Evolutionary conservation across 1,284 basidiomycete species (phyloP).

Genomic region (Coniferiporia sulphurascens): DNA sequence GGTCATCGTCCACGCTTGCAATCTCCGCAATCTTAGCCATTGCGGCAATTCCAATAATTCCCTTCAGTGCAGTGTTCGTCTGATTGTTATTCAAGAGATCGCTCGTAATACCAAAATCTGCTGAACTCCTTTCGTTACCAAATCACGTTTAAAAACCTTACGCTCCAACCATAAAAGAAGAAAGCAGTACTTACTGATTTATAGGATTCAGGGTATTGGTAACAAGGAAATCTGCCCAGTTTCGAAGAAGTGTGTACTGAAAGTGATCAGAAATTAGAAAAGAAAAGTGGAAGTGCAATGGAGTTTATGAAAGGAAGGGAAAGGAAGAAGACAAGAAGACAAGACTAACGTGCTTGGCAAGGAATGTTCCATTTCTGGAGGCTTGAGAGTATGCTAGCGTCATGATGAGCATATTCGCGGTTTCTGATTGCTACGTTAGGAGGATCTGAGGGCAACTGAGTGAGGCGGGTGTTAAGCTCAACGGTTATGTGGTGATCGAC

Average conservation of each 20-base stretch:
- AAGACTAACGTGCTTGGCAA: conserved; percentile 4
- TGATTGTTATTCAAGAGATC: conserved; percentile 4
- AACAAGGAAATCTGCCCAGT: conserved; percentile 14
- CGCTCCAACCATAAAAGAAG: neutral
- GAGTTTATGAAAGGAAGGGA: neutral
- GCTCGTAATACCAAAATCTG: conserved; percentile 6
- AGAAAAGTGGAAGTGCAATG: neutral
- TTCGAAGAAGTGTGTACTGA: conserved; percentile 8
- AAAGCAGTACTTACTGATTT: conserved; percentile 4
- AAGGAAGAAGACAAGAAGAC: too few species aligned
- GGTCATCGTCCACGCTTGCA: neutral
- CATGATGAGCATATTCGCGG: conserved; percentile 18
- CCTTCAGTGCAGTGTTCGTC: conserved; percentile 15
- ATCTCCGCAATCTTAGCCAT: conserved; percentile 13
- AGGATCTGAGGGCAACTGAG: neutral
- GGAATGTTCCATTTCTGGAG: conserved; percentile 7
- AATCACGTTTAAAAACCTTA: neutral
- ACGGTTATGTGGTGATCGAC: too few species aligned
- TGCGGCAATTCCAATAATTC: conserved; percentile 13
- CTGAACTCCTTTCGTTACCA: neutral
- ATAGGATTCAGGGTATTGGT: conserved; percentile 8
- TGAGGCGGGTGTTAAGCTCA: too few species aligned
- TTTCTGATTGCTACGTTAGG: neutral
- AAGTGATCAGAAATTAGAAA: neutral
- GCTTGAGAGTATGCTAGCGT: conserved; percentile 13